Evolutionary conservation across 257 asterid genomes (phyloP).

Genomic region (Solanum sitiens): DNA sequence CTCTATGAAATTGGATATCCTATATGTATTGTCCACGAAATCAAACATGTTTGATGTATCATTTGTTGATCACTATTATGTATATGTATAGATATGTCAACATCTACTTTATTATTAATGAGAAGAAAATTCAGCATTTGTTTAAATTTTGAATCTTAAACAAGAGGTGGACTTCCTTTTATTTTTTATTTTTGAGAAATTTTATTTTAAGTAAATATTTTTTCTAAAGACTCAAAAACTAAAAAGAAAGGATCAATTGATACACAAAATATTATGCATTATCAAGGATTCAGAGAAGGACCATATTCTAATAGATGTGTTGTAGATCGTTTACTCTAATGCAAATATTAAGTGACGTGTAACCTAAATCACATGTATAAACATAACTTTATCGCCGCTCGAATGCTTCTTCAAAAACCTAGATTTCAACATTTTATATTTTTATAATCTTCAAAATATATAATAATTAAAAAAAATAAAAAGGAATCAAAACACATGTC

Average conservation of each 20-base stretch:
- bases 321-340: too few species aligned
- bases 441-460: background rate
- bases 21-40: background rate
- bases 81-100: too few species aligned
- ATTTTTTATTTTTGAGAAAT: too few species aligned
- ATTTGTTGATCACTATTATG: background rate
- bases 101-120: too few species aligned
- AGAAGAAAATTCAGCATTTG: too few species aligned
- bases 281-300: accelerated
- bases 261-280: too few species aligned
- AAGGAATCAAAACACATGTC: too few species aligned
- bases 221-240: background rate
- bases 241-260: accelerated
- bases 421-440: too few species aligned
- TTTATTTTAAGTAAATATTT: too few species aligned
- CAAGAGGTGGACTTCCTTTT: background rate
- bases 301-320: too few species aligned
- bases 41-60: too few species aligned
- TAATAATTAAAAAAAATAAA: background rate
- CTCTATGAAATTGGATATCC: background rate
- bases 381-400: background rate
- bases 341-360: accelerated
- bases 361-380: background rate
- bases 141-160: background rate
- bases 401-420: background rate